These are phyloP conservation scores for Rhodotorula mucilaginosa DNA, from an alignment of 1,284 basidiomycete genomes.

Conservation along the genomic window DNA sequence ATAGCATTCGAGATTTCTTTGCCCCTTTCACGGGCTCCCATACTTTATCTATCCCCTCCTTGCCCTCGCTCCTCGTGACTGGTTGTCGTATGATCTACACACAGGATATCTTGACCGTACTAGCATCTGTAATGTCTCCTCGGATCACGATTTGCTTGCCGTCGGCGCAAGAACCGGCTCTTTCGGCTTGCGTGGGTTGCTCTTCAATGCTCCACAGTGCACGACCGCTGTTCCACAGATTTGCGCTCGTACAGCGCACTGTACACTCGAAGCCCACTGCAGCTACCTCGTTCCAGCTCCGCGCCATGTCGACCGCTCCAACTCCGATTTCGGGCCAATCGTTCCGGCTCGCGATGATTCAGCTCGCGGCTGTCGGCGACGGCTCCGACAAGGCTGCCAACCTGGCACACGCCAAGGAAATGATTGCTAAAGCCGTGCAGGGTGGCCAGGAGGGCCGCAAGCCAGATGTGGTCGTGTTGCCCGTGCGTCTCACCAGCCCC, in stretches of 20 bases:
- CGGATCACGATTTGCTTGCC: too few relatives aligned
- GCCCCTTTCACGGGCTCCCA: too few relatives aligned
- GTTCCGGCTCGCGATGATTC: constrained; percentile 81
- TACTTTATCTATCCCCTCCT: too few relatives aligned
- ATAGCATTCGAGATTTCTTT: too few relatives aligned
- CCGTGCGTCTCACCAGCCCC: constrained; percentile 52
- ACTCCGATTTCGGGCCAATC: constrained; percentile 43
- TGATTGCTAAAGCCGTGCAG: constrained; percentile 59
- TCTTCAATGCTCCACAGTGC: too few relatives aligned
- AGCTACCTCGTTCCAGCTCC: not conserved
- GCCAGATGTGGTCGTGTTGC: constrained; percentile 81
- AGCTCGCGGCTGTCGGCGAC: constrained; percentile 64
- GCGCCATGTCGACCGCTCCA: constrained; percentile 16
- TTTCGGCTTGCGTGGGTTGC: too few relatives aligned
- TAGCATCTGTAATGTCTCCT: too few relatives aligned
- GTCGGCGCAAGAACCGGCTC: too few relatives aligned
- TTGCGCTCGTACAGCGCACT: not conserved
- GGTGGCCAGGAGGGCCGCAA: constrained; percentile 54
- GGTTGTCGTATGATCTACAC: too few relatives aligned
- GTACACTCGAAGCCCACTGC: not conserved
- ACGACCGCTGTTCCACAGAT: too few relatives aligned
- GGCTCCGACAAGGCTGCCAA: constrained; percentile 69
- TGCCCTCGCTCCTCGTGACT: too few relatives aligned
- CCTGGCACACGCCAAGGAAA: constrained; percentile 63
- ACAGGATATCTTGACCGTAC: too few relatives aligned